Base-by-base conservation (phyloP, 257 asterid species). In the Galeopsis tetrahit region DNA sequence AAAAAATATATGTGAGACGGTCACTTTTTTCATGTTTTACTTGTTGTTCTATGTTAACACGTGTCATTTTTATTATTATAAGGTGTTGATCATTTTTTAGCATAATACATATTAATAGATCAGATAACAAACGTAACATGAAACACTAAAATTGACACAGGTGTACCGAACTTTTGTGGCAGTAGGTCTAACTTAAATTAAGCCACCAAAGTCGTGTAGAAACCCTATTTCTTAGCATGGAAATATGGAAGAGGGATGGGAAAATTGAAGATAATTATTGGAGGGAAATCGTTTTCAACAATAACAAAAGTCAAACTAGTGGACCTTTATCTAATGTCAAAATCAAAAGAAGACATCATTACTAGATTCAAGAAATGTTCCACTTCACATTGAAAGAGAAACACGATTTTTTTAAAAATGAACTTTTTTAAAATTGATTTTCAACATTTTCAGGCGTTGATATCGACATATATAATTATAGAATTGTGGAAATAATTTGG, bases 261-360 rank as follows among this genome's bases (percentile, higher is more conserved):
- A 5, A 63, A 63, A 44, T 69, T 64, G 33, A 57, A 57, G 32
- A 6, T 46, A 11, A 64, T 39, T n/a, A n/a, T n/a, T 66, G 68
- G 73, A 55, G 39, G 38, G 17, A 68, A 14, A 70, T 82, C 82
- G 32, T 66, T 81, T 62, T 83, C 84, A 75, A 32, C 63, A 59
- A 13, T 56, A 59, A 31, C 63, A 21, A 35, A 65, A 70, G 78
- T 77, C 81, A 55, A 74, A 74, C 79, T 48, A 78, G 75, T 80
- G 83, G 80, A 44, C 77, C 70, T 63, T 44, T 48, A 61, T 40
- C 53, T 44, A 34, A 69, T 73, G 71, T 66, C 76, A 58, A 55
- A 49, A 43, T 61, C 73, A 55, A 80, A 58, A 68, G 72, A 38
- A 51, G 63, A 11, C 11, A 75, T 63, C 62, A 57, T 73, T 8